Evolutionary conservation across 192 early-diverging fungal species (phyloP), one percentile per base, ranked within the genome.

Genomic region (Umbelopsis vinacea): DNA sequence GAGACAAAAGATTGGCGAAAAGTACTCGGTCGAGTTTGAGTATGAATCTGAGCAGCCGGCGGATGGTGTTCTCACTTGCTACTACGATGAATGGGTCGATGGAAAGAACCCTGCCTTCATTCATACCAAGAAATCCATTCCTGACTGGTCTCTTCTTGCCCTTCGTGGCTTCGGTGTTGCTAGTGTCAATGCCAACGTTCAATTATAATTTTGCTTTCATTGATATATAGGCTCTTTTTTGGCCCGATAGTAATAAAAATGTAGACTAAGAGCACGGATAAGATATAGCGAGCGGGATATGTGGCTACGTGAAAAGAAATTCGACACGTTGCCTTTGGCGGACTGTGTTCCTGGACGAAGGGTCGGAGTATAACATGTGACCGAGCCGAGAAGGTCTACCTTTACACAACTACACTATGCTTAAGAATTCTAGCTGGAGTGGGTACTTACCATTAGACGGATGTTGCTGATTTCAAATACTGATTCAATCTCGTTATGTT

Each of bases 71-170:
- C 69, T 83, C 33, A 72, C 71, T n/a, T 86, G 85, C 37, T 60
- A 74, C 8, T 86, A 86, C 24, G 85, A 86, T 69, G 85, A 86
- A 46, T 86, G 85, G 85, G 76, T 75, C n/a, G 53, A 74, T 8
- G 77, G 75, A 0, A 73, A 79, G 54, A 75, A 84, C n/a, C 85
- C 83, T 46, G 85, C 85, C 3, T 86, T 82, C 48, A 76, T 80
- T 0, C 29, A 52, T 14, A 54, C 84, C 67, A 80, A 73, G 29
- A 53, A 80, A 40, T 45, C 71, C 46, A 68, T 84, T 23, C 82
- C 85, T 33, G 46, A 54, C 22, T 76, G 71, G 48, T 63, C 73
- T 10, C 35, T 81, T n/a, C 69, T 86, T 23, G 80, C 74, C 40
- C 71, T 76, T 19, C 68, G 68, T 33, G 74, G 71, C 9, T 45